Conservation (phyloP, 202 grass and related monocot species). For the Setaria viridis region DNA sequence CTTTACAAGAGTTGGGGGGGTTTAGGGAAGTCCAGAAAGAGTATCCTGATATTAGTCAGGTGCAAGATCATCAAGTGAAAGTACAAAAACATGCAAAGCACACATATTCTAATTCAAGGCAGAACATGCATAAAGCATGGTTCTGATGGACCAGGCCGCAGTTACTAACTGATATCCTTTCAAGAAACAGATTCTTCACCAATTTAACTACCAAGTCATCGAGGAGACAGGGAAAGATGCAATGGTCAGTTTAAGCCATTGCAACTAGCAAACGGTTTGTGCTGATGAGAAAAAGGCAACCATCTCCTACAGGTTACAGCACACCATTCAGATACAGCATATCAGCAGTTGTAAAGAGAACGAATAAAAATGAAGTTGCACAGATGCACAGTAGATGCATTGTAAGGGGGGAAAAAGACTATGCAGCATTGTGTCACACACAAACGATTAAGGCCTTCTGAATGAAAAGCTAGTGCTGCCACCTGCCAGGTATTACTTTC, state of each 20-base stretch:
- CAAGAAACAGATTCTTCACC: conserved; percentile 18
- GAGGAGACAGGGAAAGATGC: neutral
- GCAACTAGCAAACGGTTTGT: neutral
- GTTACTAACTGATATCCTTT: neutral
- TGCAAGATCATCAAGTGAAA: conserved; percentile 1
- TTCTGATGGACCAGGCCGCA: neutral
- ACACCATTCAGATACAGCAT: neutral
- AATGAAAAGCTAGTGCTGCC: neutral
- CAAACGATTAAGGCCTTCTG: conserved; percentile 2
- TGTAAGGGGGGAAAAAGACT: neutral
- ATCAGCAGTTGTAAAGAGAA: neutral
- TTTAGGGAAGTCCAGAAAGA: conserved; percentile 6
- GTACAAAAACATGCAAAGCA: conserved; percentile 26
- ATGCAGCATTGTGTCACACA: neutral
- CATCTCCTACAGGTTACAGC: conserved; percentile 12
- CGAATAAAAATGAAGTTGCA: neutral
- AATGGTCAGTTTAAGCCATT: neutral
- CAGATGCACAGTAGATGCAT: neutral
- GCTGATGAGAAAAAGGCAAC: neutral
- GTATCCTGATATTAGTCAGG: conserved; percentile 34
- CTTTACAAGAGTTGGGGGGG: neutral
- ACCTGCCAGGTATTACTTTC: conserved; percentile 1
- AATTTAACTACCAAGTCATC: conserved; percentile 6
- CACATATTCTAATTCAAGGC: conserved; percentile 13
- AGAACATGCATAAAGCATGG: neutral